phyloP scores from a whole-genome alignment of 306 rosid species.

The Glycine latifolia region DNA sequence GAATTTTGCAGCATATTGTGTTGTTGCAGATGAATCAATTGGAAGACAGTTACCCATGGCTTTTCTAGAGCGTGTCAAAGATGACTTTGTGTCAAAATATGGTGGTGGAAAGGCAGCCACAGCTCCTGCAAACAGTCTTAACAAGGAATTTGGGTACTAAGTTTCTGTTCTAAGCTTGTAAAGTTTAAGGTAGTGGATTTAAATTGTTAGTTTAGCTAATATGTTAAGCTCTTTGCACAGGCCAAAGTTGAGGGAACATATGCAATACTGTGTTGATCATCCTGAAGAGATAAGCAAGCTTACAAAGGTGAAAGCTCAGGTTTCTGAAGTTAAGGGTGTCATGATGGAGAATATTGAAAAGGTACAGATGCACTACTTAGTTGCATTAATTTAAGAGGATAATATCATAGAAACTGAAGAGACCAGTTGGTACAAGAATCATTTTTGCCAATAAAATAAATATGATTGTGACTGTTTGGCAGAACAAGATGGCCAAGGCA shows the following conservation, averaged over 20 bases:
- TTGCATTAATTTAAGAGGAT: conserved; percentile 6
- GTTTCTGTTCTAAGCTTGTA: conserved; percentile 35
- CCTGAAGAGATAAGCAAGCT: conserved; percentile 98
- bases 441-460: not conserved
- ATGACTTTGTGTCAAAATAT: conserved; percentile 80
- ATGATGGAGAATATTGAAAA: conserved; percentile 99
- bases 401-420: conserved; percentile 4
- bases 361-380: conserved; percentile 56
- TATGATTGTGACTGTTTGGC: not conserved
- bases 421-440: not conserved
- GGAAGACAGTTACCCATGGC: conserved; percentile 98
- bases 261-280: conserved; percentile 93
- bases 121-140: conserved; percentile 85
- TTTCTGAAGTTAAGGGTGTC: conserved; percentile 97
- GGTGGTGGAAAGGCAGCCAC: conserved; percentile 90
- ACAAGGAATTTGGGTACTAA: conserved; percentile 91
- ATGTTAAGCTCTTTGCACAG: conserved; percentile 49
- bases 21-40: conserved; percentile 85
- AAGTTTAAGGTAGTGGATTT: conserved; percentile 5
- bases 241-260: conserved; percentile 91
- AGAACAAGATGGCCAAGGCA: not conserved
- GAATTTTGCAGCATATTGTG: conserved; percentile 78
- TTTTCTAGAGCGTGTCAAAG: conserved; percentile 89
- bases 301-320: conserved; percentile 97
- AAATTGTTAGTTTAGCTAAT: conserved; percentile 23